Conservation (phyloP, 2,329 filamentous ascomycete genomes). For the Aspergillus sp. region DNA sequence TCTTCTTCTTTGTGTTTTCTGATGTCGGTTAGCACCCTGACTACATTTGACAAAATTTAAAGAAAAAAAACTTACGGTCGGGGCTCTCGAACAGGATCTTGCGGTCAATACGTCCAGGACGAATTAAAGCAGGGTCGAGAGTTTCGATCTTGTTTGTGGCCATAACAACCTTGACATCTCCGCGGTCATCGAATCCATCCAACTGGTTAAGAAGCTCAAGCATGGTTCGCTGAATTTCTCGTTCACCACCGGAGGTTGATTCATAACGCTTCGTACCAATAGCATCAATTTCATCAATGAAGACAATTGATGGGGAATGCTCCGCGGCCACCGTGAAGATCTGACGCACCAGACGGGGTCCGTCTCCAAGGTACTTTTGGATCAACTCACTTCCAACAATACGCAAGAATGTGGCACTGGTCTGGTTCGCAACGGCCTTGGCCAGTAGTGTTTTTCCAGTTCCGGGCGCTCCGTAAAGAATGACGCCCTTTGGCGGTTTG, state of each 20-base stretch:
- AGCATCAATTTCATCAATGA: constrained; percentile 98
- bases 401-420: constrained; percentile 95
- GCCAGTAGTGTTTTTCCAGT: constrained; percentile 95
- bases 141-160: constrained; percentile 99
- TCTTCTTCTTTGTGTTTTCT: constrained; percentile 94
- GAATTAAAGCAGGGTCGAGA: constrained; percentile 90
- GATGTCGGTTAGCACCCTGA: constrained; percentile 21
- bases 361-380: constrained; percentile 97
- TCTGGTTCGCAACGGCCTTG: constrained; percentile 97
- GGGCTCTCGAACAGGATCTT: constrained; percentile 85
- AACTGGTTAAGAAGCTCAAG: constrained; percentile 96
- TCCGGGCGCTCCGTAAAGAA: constrained; percentile 94
- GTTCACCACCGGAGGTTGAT: constrained; percentile 92
- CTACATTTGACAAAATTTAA: not conserved
- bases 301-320: constrained; percentile 94
- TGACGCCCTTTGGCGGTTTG: constrained; percentile 98
- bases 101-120: constrained; percentile 94
- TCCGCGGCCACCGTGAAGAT: constrained; percentile 89
- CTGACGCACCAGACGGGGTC: constrained; percentile 89
- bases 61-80: constrained; percentile 53
- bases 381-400: constrained; percentile 97
- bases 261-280: constrained; percentile 99
- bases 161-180: constrained; percentile 99
- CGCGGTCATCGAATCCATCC: constrained; percentile 96
- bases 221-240: constrained; percentile 98